Base-by-base conservation (phyloP, 164 flowering plant genomes). In the Chimonanthus salicifolius region DNA sequence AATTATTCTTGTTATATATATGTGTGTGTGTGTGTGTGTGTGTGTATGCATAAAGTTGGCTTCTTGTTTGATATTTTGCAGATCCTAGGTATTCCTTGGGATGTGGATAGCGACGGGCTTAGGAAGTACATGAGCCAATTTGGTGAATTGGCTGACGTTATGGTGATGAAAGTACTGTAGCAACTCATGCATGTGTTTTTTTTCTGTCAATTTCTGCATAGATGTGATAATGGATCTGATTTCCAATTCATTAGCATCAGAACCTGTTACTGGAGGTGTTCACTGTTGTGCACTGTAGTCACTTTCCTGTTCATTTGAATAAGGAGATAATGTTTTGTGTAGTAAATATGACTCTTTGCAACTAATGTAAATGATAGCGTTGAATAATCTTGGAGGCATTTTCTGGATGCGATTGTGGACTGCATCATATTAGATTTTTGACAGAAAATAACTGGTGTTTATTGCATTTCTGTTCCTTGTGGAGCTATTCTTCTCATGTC, bases 51-150 rank as follows among this genome's bases (percentile, higher is more conserved):
- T 58, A 33, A 18, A 43, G 11, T 1, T 20, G 13, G 18, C 1
- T 49, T 47, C 21, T 16, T 7, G 47, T 72, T 72, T 4, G 4
- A 11, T 13, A 15, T 49, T 70, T 70, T 49, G 64, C 74, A 82
- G 85, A 75, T 82, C 21, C 71, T 80, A 65, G 83, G 82, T 16
- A 74, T 80, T 45, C 85, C 83, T 45, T 83, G 85, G 85, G 85
- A 80, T 47, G 78, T 80, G 20, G 81, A 78, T 62, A 76, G 72
- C 3, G 83, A 80, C 45, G 85, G 81, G 18, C 49, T 83, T 68
- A 78, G 80, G 70, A 80, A 76, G 65, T 74, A 83, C 67, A 80
- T 83, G 85, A 74, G 78, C 70, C 76, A 77, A 71, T 83, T 78
- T 74, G 82, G 85, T 58, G 83, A 83, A 54, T 73, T 82, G 76